These are phyloP conservation scores for Lactarius hengduanensis DNA, from an alignment of 768 basidiomycete species.

Conservation along the genomic window DNA sequence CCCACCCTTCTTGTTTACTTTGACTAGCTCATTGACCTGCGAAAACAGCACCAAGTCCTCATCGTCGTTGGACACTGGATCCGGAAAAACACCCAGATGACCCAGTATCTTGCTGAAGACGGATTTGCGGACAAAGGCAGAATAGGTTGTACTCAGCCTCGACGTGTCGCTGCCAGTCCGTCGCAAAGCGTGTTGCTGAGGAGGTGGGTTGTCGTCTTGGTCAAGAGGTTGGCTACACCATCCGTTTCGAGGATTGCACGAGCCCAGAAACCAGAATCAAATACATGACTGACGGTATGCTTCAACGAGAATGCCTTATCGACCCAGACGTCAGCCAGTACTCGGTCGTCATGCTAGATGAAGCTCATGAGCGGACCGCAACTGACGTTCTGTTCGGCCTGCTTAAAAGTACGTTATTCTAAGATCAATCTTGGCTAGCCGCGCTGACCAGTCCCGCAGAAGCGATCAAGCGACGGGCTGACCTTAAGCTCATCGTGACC, in stretches of 20 bases:
- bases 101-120: slow-evolving; percentile 93
- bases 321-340: slow-evolving; percentile 93
- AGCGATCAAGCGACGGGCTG: slow-evolving; percentile 90
- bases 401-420: slow-evolving; percentile 67
- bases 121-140: slow-evolving; percentile 88
- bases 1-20: slow-evolving; percentile 29
- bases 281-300: slow-evolving; percentile 99
- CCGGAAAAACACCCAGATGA: slow-evolving; percentile 99
- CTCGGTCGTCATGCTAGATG: slow-evolving; percentile 96
- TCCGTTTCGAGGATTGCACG: slow-evolving; percentile 99
- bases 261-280: slow-evolving; percentile 99
- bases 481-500: slow-evolving; percentile 96
- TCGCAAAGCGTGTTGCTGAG: slow-evolving; percentile 97
- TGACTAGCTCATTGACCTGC: slow-evolving; percentile 27
- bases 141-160: slow-evolving; percentile 97
- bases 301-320: slow-evolving; percentile 94
- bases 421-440: not conserved
- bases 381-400: slow-evolving; percentile 98
- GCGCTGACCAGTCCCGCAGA: slow-evolving; percentile 50
- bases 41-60: slow-evolving; percentile 83
- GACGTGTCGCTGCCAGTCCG: slow-evolving; percentile 99
- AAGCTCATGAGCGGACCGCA: slow-evolving; percentile 98
- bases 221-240: slow-evolving; percentile 97
- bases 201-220: slow-evolving; percentile 98
- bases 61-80: slow-evolving; percentile 99